Base-by-base conservation (phyloP, 2,329 filamentous ascomycete genomes). In the Thelonectria olida region DNA sequence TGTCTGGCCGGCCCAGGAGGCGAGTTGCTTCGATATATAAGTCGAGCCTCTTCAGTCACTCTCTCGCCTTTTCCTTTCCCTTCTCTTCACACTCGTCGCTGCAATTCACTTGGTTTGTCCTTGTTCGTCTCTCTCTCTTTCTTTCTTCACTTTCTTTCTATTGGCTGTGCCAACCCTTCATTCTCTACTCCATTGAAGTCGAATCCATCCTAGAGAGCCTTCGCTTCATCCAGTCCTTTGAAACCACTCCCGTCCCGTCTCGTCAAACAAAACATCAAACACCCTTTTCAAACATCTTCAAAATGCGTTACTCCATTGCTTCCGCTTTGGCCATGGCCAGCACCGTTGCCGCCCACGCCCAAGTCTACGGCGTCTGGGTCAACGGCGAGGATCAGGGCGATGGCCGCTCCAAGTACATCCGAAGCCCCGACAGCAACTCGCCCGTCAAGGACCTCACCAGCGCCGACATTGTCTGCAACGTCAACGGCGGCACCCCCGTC, bases 291-390 rank as follows among this genome's bases (percentile, higher is more conserved):
- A n/a, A n/a, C n/a, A n/a, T n/a, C n/a, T n/a, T n/a, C n/a, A n/a
- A 71, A 39, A 80, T 80, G 78, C 76, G 70, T 68, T 75, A 75
- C 70, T 62, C 71, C 45, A 61, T 73, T 50, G 64, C 72, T 52
- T 71, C 75, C 59, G 70, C 71, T 63, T 66, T 80, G 64, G 75
- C 77, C 68, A 72, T 79, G 65, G 75, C 75, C 73, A 74, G 65
- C 72, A 70, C 68, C 63, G 78, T 74, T 62, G 74, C 79, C 34
- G 81, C 78, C 63, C 84, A 85, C 74, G 75, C 82, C 57, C 76
- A 73, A 38, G 79, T 83, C 66, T 81, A 79, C 69, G 67, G 80
- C 49, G 77, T 83, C 59, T 83, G 77, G 78, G 79, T 84, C 62
- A 80, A 84, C 73, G 81, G 76, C 55, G 68, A 76, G 39, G 79